phyloP scores from a whole-genome alignment of 176 grass and related monocot species.

The Cenchrus americanus region DNA sequence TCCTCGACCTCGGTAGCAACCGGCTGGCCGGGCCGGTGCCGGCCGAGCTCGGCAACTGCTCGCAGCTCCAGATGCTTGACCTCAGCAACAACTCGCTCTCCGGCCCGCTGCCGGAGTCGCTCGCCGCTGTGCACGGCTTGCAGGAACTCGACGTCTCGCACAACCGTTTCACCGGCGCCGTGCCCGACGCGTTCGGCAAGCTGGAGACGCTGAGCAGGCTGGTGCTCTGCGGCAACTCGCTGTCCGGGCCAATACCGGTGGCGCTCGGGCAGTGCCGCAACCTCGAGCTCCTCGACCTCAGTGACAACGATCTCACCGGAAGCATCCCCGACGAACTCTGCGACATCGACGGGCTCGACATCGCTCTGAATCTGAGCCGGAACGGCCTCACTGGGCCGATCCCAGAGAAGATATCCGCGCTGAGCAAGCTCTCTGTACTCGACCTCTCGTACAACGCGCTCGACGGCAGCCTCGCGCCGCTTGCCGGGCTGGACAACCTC shows the following conservation, averaged over 20 bases:
- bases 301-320: slow-evolving; percentile 67
- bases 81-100: slow-evolving; percentile 82
- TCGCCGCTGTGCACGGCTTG: slow-evolving; percentile 54
- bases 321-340: slow-evolving; percentile 75
- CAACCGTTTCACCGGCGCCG: slow-evolving; percentile 58
- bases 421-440: slow-evolving; percentile 81
- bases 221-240: slow-evolving; percentile 61
- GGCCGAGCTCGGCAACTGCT: slow-evolving; percentile 62
- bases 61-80: slow-evolving; percentile 89
- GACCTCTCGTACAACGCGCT: slow-evolving; percentile 85
- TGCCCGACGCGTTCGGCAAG: slow-evolving; percentile 54
- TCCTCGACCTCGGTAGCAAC: slow-evolving; percentile 86
- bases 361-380: slow-evolving; percentile 81
- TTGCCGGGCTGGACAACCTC: slow-evolving; percentile 75
- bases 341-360: slow-evolving; percentile 66
- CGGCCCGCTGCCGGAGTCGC: slow-evolving; percentile 58
- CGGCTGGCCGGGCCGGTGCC: slow-evolving; percentile 66
- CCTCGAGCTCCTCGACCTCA: slow-evolving; percentile 84
- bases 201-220: slow-evolving; percentile 65
- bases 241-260: slow-evolving; percentile 63
- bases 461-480: slow-evolving; percentile 58
- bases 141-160: slow-evolving; percentile 78
- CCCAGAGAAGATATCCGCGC: slow-evolving; percentile 57
- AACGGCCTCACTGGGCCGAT: slow-evolving; percentile 69
- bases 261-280: slow-evolving; percentile 67